Percentiles rank a stretch among this genome's conserved stretches.
These are phyloP conservation scores for Flaveria ramosissima DNA, from an alignment of 129 eudicot genomes.

Conservation along the genomic window DNA sequence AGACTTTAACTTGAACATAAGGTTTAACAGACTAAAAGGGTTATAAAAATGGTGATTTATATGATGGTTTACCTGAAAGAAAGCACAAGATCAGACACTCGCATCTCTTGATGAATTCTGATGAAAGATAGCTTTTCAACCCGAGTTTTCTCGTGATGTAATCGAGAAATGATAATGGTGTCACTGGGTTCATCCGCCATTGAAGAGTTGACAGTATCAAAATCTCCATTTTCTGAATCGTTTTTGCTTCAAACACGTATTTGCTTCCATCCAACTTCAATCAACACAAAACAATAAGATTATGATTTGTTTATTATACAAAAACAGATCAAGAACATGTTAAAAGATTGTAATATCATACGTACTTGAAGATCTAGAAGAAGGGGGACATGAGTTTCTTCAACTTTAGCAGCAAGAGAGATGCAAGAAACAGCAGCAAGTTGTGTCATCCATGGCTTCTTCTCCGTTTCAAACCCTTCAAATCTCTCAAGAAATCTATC, in stretches of 20 bases:
- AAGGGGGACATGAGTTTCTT: conserved; percentile 81
- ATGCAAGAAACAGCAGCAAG: conserved; percentile 77
- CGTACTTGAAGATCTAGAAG: conserved; percentile 83
- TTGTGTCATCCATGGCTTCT: conserved; percentile 81
- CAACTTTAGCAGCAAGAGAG: conserved; percentile 89
- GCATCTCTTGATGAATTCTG: conserved; percentile 58
- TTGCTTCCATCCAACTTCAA: conserved; percentile 70
- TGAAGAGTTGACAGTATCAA: conserved; percentile 64
- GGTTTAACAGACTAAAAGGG: background rate
- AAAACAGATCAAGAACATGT: background rate
- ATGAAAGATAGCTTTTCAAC: conserved; percentile 37
- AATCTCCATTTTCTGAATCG: conserved; percentile 86
- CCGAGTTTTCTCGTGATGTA: conserved; percentile 61
- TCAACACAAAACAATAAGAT: conserved; percentile 13
- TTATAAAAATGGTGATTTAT: background rate
- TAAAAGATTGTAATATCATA: background rate
- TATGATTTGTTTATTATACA: background rate
- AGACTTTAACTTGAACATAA: background rate
- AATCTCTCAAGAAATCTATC: conserved; percentile 61
- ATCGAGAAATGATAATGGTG: conserved; percentile 75
- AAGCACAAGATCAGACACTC: conserved; percentile 61
- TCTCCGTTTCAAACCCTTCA: conserved; percentile 23
- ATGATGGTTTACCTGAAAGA: conserved; percentile 51
- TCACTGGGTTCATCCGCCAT: conserved; percentile 92
- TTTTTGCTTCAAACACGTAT: conserved; percentile 71